Evolutionary conservation across 345 rosid genomes (phyloP), one percentile per base, ranked within the genome.

Genomic region (Clarkia xantiana): DNA sequence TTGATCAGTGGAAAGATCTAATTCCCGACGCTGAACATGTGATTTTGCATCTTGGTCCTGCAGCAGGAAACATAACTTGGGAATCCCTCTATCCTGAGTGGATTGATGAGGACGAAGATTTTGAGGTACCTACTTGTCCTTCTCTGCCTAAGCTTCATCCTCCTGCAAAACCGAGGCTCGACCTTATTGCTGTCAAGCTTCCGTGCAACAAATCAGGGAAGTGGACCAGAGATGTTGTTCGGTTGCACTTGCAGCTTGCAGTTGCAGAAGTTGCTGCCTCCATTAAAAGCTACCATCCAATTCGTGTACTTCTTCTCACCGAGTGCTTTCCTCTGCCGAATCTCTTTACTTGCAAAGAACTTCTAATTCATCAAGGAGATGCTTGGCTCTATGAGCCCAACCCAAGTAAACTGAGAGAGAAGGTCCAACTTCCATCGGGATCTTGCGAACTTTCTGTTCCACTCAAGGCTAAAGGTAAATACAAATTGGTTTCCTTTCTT

Each of bases 81-180:
- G 93, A 88, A 60, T 69, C 77, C 25, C 55, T 88, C 10, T 88
- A 84, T 55, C 94, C 93, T 10, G 94, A 88, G 58, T 82, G 97
- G 97, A 88, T 84, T 52, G 97, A 88, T 20, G 94, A 88, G 72
- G 97, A 80, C 45, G 94, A 84, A 69, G 84, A 78, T 11, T 84
- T 70, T 40, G 79, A 82, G 71, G 84, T 88, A 58, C 95, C 95
- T 7, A 67, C 70, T 61, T 84, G 93, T 62, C 95, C 93, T 66
- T 65, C 67, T 52, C 57, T 84, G 22, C 97, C 97, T 17, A 71
- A 53, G 60, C 57, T 88, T 67, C 78, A 75, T 64, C 47, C 64
- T 67, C 78, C 88, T 48, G 84, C 79, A 39, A 88, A 81, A 60
- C 86, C 94, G 45, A 76, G 93, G 52, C 51, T 82, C 16, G 93